Conservation (phyloP, 805 yeast species). For the Candida argentea region DNA sequence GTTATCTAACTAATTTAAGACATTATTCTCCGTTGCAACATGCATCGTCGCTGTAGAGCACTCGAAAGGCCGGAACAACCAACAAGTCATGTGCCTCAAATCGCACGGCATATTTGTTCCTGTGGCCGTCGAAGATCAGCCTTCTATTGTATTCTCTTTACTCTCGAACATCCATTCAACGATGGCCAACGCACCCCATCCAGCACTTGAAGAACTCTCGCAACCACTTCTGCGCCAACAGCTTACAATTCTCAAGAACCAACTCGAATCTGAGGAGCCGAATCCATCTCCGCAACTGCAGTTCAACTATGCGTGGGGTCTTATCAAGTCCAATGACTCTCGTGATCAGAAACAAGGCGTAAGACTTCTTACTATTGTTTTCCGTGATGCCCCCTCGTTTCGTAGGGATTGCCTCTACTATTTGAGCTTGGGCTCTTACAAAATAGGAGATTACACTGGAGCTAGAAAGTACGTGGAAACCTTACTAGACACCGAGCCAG, state of each 20-base stretch:
- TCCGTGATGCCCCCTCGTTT: constrained; percentile 69
- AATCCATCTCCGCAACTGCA: constrained; percentile 71
- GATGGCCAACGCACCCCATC: too few species aligned
- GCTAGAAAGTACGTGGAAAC: constrained; percentile 81
- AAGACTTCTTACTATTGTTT: constrained; percentile 56
- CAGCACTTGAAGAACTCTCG: constrained; percentile 28
- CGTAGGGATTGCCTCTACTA: constrained; percentile 87
- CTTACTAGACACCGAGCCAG: constrained; percentile 71
- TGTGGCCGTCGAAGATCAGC: too few species aligned
- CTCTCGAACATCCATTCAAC: too few species aligned
- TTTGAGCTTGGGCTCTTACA: constrained; percentile 77
- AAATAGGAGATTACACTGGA: constrained; percentile 77
- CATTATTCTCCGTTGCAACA: too few species aligned
- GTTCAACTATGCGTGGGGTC: constrained; percentile 95
- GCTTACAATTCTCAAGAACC: constrained; percentile 63
- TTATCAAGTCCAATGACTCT: constrained; percentile 58
- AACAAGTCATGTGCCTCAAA: too few species aligned
- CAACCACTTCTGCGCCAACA: constrained; percentile 64
- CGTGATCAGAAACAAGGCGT: constrained; percentile 74
- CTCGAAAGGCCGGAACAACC: too few species aligned
- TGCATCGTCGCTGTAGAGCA: too few species aligned
- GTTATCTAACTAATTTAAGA: constrained; percentile 1
- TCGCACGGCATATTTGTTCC: too few species aligned
- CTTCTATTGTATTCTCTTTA: too few species aligned
- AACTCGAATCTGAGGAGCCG: constrained; percentile 74